These are phyloP conservation scores for Poa pratensis DNA, from an alignment of 176 grass and related monocot species.

Conservation along the genomic window DNA sequence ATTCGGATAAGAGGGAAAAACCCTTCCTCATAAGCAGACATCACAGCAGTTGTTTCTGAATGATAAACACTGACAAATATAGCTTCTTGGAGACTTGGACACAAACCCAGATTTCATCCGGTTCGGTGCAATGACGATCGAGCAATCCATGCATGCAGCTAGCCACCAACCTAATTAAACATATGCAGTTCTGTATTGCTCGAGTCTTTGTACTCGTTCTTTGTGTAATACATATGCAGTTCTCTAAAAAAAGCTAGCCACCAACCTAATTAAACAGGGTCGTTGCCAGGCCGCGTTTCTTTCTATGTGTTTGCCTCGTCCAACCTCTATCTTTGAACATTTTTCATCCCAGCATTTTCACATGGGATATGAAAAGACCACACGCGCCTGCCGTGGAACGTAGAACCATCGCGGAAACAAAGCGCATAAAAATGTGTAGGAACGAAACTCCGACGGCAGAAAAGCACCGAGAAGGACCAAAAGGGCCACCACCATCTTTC, in stretches of 20 bases:
- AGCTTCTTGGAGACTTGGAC: background rate
- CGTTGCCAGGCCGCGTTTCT: background rate
- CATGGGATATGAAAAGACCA: background rate
- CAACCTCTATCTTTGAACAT: background rate
- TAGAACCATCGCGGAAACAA: conserved; percentile 43
- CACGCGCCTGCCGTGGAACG: background rate
- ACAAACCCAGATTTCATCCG: background rate
- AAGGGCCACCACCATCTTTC: background rate
- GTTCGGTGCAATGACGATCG: background rate
- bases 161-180: background rate
- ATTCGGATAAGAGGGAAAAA: background rate
- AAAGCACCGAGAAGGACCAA: background rate
- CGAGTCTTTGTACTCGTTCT: no score
- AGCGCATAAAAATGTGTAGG: background rate
- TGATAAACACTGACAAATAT: background rate
- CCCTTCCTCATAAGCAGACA: background rate
- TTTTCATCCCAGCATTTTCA: background rate
- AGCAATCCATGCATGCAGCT: background rate
- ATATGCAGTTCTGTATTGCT: no score
- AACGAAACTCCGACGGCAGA: background rate
- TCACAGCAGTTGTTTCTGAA: background rate
- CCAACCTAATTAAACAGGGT: background rate
- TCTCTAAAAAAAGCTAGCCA: no score
- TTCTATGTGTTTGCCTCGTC: background rate
- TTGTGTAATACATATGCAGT: no score